phyloP scores from a whole-genome alignment of 2,329 filamentous ascomycete genomes.

The Fusarium clavum region DNA sequence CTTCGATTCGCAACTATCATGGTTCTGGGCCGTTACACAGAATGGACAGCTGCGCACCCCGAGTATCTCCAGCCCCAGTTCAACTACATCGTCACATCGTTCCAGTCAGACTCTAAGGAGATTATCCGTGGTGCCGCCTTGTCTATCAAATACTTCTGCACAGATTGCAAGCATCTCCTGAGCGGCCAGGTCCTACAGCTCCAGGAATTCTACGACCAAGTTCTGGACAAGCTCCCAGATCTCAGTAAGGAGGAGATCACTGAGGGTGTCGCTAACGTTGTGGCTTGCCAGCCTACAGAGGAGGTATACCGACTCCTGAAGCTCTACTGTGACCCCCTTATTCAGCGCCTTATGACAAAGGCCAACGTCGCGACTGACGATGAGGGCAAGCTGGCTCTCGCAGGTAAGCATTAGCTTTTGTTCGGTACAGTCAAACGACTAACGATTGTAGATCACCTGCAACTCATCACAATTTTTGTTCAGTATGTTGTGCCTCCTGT shows the following conservation, averaged over 20 bases:
- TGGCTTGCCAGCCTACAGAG: constrained; percentile 83
- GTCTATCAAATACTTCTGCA: constrained; percentile 97
- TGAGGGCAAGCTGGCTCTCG: constrained; percentile 84
- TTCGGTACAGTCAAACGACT: constrained; percentile 9
- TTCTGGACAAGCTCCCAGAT: constrained; percentile 86
- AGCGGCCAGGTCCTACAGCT: constrained; percentile 86
- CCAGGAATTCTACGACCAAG: constrained; percentile 91
- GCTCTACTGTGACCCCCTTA: constrained; percentile 91
- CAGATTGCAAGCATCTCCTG: constrained; percentile 89
- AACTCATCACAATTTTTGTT: constrained; percentile 91
- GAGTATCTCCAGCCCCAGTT: constrained; percentile 93
- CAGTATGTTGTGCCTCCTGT: constrained; percentile 82
- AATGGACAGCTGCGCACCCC: constrained; percentile 95
- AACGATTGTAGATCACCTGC: constrained; percentile 78
- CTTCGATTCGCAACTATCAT: constrained; percentile 98
- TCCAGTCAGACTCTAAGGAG: constrained; percentile 88
- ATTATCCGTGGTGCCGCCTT: constrained; percentile 92
- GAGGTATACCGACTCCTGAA: constrained; percentile 89
- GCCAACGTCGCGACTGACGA: constrained; percentile 88
- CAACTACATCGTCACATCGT: constrained; percentile 94
- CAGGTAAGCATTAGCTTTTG: constrained; percentile 66
- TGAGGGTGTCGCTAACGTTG: constrained; percentile 91
- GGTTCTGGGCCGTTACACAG: constrained; percentile 95
- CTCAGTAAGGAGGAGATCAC: constrained; percentile 95
- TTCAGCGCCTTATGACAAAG: constrained; percentile 85